Base-by-base conservation (phyloP, 2,329 filamentous ascomycete species). In the Fusarium dlaminii region DNA sequence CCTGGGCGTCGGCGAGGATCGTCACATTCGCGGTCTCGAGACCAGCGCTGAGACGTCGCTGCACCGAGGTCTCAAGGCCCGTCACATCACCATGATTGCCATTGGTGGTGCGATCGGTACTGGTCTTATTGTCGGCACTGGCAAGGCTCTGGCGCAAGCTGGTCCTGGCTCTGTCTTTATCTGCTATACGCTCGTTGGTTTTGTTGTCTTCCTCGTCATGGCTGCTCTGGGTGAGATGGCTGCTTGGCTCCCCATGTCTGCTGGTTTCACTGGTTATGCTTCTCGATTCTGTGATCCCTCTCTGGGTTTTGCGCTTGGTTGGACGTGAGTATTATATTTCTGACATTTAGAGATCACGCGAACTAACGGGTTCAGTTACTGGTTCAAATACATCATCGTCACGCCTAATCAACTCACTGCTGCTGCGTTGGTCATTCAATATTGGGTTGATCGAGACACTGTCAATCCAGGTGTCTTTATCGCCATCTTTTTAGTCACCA, bases 381-480 rank as follows among this genome's bases (percentile, higher is more conserved):
- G 90, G 88, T 88, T 91, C 83, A 88, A 95, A 90, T 96, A 96
- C 81, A 93, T 96, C 80, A 95, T 97, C 78, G 89, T 93, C 56
- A 95, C 93, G 3, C 94, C 94, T 3, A 96, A 96, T 79, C 94
- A 97, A 80, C 85, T 97, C 43, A 96, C 94, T 2, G 94, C 94
- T 34, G 90, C 89, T n/a, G 90, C 93, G 10, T 83, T 97, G 42
- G 92, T 96, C 65, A 92, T 97, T 66, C 90, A 92, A 75, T 95
- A 91, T 78, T 97, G 94, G 94, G 84, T 94, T 17, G 81, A 86
- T 3, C 83, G 89, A 34, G 88, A 92, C 0, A 85, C 83, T 49
- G 86, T 96, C 63, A 95, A 96, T 78, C 91, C 93, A 0, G 94
- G 93, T 57, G 92, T 96, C 18, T 96, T 91, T 84, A 95, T 97